phyloP scores from a whole-genome alignment of 768 basidiomycete genomes.

The Tylopilus rubrobrunneus region DNA sequence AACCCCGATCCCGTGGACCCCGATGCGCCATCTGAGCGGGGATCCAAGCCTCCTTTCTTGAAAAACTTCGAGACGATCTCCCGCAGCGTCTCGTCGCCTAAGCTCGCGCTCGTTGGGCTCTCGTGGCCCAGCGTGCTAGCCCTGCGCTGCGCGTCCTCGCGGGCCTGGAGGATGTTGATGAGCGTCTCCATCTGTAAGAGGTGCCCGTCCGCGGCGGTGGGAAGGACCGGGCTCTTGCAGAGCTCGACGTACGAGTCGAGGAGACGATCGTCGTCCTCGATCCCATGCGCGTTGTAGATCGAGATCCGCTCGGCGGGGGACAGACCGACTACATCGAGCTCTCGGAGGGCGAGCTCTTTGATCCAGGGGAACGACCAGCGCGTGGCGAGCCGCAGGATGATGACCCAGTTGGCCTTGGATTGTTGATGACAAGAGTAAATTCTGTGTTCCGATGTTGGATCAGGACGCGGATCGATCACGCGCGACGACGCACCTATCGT shows the following conservation, averaged over 20 bases:
- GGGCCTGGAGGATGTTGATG: conserved; percentile 48
- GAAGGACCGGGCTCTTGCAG: conserved; percentile 48
- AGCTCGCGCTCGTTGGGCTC: conserved; percentile 31
- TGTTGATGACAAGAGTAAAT: conserved; percentile 53
- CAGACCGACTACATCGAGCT: conserved; percentile 47
- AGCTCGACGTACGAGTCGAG: conserved; percentile 50
- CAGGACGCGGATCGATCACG: not conserved
- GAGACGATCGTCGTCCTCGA: conserved; percentile 46
- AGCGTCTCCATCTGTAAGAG: conserved; percentile 54
- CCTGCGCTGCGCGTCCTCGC: conserved; percentile 45
- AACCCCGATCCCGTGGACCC: conserved; percentile 14
- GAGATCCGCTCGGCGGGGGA: conserved; percentile 50
- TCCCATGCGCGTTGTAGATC: conserved; percentile 49
- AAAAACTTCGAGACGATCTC: conserved; percentile 33
- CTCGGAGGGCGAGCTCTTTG: conserved; percentile 47
- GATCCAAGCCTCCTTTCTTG: conserved; percentile 19
- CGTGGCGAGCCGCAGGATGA: conserved; percentile 50
- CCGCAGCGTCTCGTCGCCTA: conserved; percentile 29
- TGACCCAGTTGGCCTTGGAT: conserved; percentile 46
- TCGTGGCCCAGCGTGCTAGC: conserved; percentile 27
- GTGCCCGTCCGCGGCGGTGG: conserved; percentile 49
- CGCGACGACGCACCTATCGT: conserved; percentile 41
- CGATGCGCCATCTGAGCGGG: conserved; percentile 3
- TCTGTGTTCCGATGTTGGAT: conserved; percentile 28
- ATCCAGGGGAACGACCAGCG: conserved; percentile 56